phyloP scores from a whole-genome alignment of 2,329 filamentous ascomycete genomes.

The Blastomyces parvus region DNA sequence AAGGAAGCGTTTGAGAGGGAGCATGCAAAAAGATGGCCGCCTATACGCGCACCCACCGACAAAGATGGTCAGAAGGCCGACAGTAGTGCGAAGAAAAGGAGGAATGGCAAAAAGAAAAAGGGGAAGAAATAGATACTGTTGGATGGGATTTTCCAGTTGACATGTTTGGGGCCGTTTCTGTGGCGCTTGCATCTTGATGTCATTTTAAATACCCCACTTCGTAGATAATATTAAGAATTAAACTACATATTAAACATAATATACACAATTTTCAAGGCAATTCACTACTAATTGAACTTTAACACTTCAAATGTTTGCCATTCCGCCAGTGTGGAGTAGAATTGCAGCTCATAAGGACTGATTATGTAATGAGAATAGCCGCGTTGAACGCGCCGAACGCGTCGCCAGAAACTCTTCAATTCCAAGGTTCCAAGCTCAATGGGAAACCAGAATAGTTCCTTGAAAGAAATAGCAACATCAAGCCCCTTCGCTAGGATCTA shows the following conservation, averaged over 20 bases:
- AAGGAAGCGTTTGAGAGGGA: constrained; percentile 81
- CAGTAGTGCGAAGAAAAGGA: constrained; percentile 32
- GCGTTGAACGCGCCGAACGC: neutral
- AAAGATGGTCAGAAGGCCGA: constrained; percentile 24
- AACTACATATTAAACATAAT: neutral
- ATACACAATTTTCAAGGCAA: neutral
- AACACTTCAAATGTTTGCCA: too few relatives aligned
- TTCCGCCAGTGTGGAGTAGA: too few relatives aligned
- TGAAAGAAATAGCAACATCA: too few relatives aligned
- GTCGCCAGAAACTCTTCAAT: neutral
- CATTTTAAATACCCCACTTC: constrained; percentile 3
- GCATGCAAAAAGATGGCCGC: constrained; percentile 57
- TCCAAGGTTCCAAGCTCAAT: too few relatives aligned
- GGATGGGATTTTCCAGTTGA: neutral
- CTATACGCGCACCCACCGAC: constrained; percentile 22
- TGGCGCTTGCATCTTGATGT: neutral
- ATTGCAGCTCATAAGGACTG: neutral
- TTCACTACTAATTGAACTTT: neutral
- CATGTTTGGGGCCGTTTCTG: neutral
- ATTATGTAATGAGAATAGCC: neutral
- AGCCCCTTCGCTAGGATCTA: too few relatives aligned
- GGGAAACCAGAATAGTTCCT: too few relatives aligned
- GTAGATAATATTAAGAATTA: neutral
- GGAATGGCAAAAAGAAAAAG: constrained; percentile 41
- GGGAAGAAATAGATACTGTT: constrained; percentile 29